Conservation (phyloP, 257 asterid species). For the Prunella vulgaris region DNA sequence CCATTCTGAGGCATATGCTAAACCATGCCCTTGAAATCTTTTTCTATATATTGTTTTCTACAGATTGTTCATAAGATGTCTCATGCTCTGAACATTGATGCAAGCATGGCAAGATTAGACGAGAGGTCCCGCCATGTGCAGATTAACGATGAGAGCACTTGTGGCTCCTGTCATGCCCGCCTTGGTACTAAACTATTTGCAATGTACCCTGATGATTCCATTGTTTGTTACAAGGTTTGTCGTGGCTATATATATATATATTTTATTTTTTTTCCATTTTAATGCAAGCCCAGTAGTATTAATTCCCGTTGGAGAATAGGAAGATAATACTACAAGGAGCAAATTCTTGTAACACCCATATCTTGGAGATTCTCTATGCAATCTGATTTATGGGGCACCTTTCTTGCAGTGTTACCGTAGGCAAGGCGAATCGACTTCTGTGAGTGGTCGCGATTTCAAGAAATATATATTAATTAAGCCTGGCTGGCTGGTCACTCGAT, state of each 20-base stretch:
- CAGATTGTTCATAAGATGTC: conserved; percentile 81
- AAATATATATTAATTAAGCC: conserved; percentile 56
- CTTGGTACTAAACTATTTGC: conserved; percentile 96
- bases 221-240: conserved; percentile 91
- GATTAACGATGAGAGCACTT: conserved; percentile 81
- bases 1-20: not conserved
- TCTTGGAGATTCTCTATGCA: not conserved
- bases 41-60: not conserved
- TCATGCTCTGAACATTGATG: conserved; percentile 71
- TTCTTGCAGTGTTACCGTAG: conserved; percentile 85
- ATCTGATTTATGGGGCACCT: conserved; percentile 8
- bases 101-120: conserved; percentile 82
- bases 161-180: conserved; percentile 93
- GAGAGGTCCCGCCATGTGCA: conserved; percentile 84
- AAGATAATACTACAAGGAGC: not conserved
- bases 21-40: not conserved
- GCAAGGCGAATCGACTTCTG: conserved; percentile 81
- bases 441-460: conserved; percentile 66
- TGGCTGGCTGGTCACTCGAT: conserved; percentile 88
- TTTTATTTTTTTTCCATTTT: not conserved
- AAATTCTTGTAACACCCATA: not conserved
- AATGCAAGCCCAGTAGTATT: not conserved
- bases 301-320: not conserved
- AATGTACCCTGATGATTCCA: conserved; percentile 95
- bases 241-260: no score